Evolutionary conservation across 345 rosid genomes (phyloP).

Genomic region (Triadica sebifera): DNA sequence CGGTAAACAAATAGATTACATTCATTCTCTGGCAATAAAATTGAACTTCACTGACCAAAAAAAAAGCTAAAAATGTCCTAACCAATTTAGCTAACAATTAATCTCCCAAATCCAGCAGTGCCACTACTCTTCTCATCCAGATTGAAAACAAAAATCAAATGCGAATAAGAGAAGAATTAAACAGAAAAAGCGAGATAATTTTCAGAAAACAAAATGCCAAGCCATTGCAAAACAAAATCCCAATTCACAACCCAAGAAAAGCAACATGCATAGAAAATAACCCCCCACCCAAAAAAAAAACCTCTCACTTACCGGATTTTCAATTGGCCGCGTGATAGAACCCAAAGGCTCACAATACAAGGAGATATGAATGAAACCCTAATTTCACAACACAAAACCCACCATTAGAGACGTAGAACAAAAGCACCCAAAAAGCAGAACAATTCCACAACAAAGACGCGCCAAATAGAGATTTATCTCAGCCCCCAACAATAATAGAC

Average conservation of each 20-base stretch:
- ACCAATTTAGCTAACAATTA: too few relatives aligned
- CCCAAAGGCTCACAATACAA: background rate
- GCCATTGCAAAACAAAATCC: background rate
- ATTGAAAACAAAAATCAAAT: too few relatives aligned
- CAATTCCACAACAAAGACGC: constrained; percentile 1
- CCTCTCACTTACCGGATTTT: constrained; percentile 8
- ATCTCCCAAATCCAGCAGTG: too few relatives aligned
- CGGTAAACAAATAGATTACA: background rate
- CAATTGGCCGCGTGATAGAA: background rate
- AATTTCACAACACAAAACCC: constrained; percentile 39
- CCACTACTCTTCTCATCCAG: too few relatives aligned
- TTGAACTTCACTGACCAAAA: too few relatives aligned
- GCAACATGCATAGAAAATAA: background rate
- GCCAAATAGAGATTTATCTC: background rate
- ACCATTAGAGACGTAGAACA: constrained; percentile 28
- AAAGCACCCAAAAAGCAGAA: constrained; percentile 14
- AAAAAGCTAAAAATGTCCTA: too few relatives aligned
- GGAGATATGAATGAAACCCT: constrained; percentile 32
- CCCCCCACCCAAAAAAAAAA: background rate
- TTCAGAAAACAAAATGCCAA: background rate
- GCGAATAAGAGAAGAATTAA: background rate
- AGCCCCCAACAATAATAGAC: constrained; percentile 4
- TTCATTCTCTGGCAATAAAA: background rate
- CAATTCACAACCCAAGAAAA: background rate
- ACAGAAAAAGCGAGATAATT: background rate